A percentile compares a stretch with the other conserved stretches of the same genome.
Conservation (phyloP, 2,329 filamentous ascomycete species). For the Fusarium concolor region DNA sequence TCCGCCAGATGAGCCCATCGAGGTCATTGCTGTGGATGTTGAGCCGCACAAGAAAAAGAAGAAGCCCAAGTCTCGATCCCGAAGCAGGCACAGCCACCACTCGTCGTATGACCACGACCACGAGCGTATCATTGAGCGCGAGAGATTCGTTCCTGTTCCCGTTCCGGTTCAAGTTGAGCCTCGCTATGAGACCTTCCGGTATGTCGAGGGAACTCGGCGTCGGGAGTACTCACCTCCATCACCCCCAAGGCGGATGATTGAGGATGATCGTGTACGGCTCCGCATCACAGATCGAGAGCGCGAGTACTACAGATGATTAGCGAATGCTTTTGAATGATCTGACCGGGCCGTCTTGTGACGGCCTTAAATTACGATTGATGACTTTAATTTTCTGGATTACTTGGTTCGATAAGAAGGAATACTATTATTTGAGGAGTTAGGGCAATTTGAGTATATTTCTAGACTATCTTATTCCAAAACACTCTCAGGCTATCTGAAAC, state of each 20-base stretch:
- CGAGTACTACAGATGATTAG: constrained; percentile 47
- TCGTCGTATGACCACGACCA: constrained; percentile 50
- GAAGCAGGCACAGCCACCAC: constrained; percentile 47
- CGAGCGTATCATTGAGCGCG: constrained; percentile 65
- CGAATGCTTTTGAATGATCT: not conserved
- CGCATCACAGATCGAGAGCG: constrained; percentile 51
- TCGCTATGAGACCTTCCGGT: constrained; percentile 63
- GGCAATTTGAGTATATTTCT: constrained; percentile 19
- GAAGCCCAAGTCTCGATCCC: constrained; percentile 47
- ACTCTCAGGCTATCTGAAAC: not conserved
- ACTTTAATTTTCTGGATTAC: constrained; percentile 16
- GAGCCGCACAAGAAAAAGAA: constrained; percentile 48
- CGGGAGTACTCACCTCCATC: constrained; percentile 47
- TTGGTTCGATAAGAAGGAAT: constrained; percentile 5
- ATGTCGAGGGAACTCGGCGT: constrained; percentile 62
- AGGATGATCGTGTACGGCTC: constrained; percentile 46
- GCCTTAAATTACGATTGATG: constrained; percentile 41
- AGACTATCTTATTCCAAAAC: not conserved
- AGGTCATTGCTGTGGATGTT: constrained; percentile 55
- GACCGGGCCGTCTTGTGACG: constrained; percentile 7
- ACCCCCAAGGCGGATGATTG: constrained; percentile 50
- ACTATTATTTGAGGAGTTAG: constrained; percentile 27
- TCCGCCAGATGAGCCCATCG: constrained; percentile 50
- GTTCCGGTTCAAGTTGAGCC: constrained; percentile 55
- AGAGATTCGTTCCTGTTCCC: constrained; percentile 60